Conservation (phyloP, 2,329 filamentous ascomycete species). For the Sporothrix variecibatus region DNA sequence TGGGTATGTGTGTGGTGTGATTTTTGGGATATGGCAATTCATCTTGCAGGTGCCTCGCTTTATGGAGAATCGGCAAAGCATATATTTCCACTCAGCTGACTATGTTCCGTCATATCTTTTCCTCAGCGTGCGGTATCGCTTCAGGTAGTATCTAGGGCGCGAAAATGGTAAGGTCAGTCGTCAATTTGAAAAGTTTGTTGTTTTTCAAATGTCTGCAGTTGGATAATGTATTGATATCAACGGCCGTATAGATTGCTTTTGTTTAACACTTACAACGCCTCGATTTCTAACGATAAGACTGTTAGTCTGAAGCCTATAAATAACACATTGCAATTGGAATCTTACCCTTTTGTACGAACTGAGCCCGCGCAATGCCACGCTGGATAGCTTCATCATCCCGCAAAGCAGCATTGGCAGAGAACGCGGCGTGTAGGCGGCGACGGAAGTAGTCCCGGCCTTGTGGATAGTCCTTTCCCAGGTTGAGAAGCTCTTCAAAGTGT, state of each 20-base stretch:
- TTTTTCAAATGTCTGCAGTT: neutral
- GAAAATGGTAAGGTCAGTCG: neutral
- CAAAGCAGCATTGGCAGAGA: conserved; percentile 71
- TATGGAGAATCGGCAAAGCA: too few relatives aligned
- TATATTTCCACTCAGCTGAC: neutral
- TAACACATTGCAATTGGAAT: neutral
- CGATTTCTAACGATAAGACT: conserved; percentile 65
- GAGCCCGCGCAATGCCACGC: conserved; percentile 72
- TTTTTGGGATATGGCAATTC: too few relatives aligned
- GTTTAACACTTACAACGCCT: conserved; percentile 73
- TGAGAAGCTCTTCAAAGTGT: conserved; percentile 68
- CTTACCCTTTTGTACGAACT: conserved; percentile 87
- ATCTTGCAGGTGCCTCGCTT: too few relatives aligned
- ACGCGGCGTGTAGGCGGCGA: conserved; percentile 79
- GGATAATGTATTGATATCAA: neutral
- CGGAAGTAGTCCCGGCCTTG: conserved; percentile 80
- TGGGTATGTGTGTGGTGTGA: too few relatives aligned
- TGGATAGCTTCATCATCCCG: conserved; percentile 74
- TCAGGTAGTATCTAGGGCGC: conserved; percentile 77
- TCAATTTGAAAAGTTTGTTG: neutral
- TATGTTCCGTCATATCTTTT: conserved; percentile 68
- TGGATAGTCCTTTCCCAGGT: conserved; percentile 83
- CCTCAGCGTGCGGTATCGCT: conserved; percentile 81
- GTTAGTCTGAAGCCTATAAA: conserved; percentile 22
- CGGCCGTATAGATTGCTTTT: neutral